phyloP scores from a whole-genome alignment of 75 land plant genomes.

The Selaginella tamariscina region DNA sequence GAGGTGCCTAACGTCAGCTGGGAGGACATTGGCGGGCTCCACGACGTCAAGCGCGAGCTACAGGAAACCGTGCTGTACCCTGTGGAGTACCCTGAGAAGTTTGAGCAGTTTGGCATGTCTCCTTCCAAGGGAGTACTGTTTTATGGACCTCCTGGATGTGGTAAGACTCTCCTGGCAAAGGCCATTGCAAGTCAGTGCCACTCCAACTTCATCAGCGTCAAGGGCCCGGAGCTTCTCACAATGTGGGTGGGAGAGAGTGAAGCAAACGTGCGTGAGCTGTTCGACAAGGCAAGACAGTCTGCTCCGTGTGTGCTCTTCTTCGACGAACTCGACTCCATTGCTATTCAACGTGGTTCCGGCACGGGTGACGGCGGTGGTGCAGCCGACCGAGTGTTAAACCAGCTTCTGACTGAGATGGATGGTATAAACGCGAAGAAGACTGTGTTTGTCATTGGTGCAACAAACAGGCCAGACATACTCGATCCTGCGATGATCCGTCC shows the following conservation, averaged over 20 bases:
- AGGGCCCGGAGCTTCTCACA: constrained; percentile 45
- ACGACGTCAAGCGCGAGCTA: constrained; percentile 33
- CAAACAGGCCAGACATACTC: constrained; percentile 49
- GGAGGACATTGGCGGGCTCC: constrained; percentile 36
- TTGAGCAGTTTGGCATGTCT: constrained; percentile 11
- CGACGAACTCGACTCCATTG: constrained; percentile 18
- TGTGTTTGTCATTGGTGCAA: constrained; percentile 36
- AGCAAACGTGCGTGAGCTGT: constrained; percentile 50
- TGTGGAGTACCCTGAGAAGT: constrained; percentile 10
- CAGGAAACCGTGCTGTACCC: constrained; percentile 18
- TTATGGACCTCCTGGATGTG: constrained; percentile 60
- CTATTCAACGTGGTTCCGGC: constrained; percentile 32
- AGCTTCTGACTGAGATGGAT: constrained; percentile 37
- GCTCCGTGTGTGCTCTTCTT: constrained; percentile 32
- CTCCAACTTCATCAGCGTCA: background rate
- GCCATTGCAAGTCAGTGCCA: constrained; percentile 57
- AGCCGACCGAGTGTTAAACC: constrained; percentile 33
- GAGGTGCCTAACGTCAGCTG: constrained; percentile 34
- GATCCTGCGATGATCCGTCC: constrained; percentile 66
- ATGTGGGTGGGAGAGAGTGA: constrained; percentile 67
- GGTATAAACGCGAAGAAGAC: constrained; percentile 38
- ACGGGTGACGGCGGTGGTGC: constrained; percentile 36
- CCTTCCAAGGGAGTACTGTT: constrained; percentile 14
- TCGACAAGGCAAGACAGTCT: constrained; percentile 47
- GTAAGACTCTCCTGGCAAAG: constrained; percentile 48